Base-by-base conservation (phyloP, 768 basidiomycete species). In the Rickenella mellea region DNA sequence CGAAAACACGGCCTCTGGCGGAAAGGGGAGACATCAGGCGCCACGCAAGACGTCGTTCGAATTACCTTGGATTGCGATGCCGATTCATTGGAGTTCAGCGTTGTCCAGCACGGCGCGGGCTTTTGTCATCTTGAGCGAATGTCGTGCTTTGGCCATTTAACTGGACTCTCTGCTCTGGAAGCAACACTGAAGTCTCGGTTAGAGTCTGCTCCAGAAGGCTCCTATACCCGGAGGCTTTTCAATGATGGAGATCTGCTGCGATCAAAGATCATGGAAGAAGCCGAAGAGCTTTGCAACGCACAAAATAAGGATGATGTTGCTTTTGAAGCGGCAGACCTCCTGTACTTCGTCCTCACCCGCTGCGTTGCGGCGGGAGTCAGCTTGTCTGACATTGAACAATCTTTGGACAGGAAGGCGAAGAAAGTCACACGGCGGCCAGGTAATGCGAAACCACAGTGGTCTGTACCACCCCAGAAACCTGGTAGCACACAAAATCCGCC, bases 181-280 rank as follows among this genome's bases (percentile, higher is more conserved):
- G 68, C 59, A 35, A 92, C 83, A 1, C 73, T 99, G 12, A 67
- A 69, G 43, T 74, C 80, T 2, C 76, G 96, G 30, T 65, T 86
- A 33, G 63, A 65, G 26, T 72, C 75, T 20, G 90, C 94, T 0
- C 92, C 92, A 0, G 80, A 81, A 50, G 92, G 91, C 5, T 92
- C 88, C 1, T 99, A 99, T 62, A 98, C 96, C 14, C 78, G 73
- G 39, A 69, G 89, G 41, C 65, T 99, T 21, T 96, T 98, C 63
- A 69, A 73, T 31, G 88, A 97, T 56, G 65, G 81, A 4, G 73
- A 71, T 35, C 70, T 99, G n/a, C 67, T 98, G 33, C 75, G 71
- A 35, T 83, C 91, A 40, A 99, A 99, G 69, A 91, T 99, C 49
- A 89, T 86, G 80, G 96, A 99, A 62, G 96, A 99, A 59, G 96